phyloP scores from a whole-genome alignment of 2,329 filamentous ascomycete genomes.

The Aspergillus puulaauensis region DNA sequence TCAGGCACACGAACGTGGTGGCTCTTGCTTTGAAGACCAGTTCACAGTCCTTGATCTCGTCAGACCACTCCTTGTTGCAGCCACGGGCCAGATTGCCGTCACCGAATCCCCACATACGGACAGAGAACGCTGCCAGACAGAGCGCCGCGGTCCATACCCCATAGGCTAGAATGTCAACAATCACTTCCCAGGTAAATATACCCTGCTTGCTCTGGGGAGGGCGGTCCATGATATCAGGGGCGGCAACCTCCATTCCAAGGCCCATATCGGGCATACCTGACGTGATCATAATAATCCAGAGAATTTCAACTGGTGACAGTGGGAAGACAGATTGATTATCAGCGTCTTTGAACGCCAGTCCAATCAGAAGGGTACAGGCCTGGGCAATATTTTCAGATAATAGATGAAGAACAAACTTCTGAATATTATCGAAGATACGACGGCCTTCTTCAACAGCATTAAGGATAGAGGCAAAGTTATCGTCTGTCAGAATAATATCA shows the following conservation, averaged over 20 bases:
- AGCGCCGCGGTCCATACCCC: slow-evolving; percentile 74
- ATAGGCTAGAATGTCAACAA: slow-evolving; percentile 77
- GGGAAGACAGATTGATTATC: slow-evolving; percentile 77
- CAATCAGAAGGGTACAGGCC: slow-evolving; percentile 76
- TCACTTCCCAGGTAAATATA: slow-evolving; percentile 75
- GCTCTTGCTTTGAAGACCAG: slow-evolving; percentile 69
- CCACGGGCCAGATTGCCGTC: slow-evolving; percentile 57
- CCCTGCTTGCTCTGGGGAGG: slow-evolving; percentile 70
- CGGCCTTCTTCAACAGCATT: slow-evolving; percentile 80
- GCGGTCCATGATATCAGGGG: slow-evolving; percentile 74
- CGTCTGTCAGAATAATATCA: slow-evolving; percentile 69
- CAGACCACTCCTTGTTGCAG: slow-evolving; percentile 61
- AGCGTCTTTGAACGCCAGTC: slow-evolving; percentile 75
- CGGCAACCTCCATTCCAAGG: slow-evolving; percentile 76
- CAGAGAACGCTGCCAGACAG: slow-evolving; percentile 61
- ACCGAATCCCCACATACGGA: slow-evolving; percentile 65
- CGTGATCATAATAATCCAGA: slow-evolving; percentile 95
- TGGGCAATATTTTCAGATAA: slow-evolving; percentile 80
- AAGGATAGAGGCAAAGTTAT: slow-evolving; percentile 86
- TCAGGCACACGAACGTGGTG: slow-evolving; percentile 71
- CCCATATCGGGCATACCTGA: slow-evolving; percentile 86
- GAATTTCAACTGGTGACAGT: slow-evolving; percentile 78
- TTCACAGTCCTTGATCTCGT: slow-evolving; percentile 49
- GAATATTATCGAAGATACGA: slow-evolving; percentile 85
- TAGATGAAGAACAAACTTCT: slow-evolving; percentile 81